Evolutionary conservation across 345 rosid species (phyloP), one percentile per base, ranked within the genome.

Genomic region (Brassica cretica): DNA sequence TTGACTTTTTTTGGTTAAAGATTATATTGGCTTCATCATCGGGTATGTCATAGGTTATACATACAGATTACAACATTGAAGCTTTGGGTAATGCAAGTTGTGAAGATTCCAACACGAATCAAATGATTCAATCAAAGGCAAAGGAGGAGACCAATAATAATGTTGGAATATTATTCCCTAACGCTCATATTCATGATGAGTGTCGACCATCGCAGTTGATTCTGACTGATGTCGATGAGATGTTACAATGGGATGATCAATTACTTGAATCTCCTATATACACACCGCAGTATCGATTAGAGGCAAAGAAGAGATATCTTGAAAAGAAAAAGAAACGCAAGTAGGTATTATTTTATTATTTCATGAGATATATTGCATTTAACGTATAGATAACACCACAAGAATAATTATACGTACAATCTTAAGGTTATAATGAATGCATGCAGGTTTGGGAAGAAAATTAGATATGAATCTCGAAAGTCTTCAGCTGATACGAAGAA

Each of bases 391-490:
- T 53, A 71, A 29, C 29, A 69, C 18, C 7, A 8, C 1, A 68
- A 21, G 67, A 44, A 70, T 21, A 8, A 1, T 39, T 3, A 11
- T 33, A 18, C 41, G 30, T 33, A 15, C 30, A 58, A 62, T 24
- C 16, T 76, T 1, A 21, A 41, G 11, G 18, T 18, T n/a, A 6
- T n/a, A 9, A 27, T 3, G 14, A 5, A 53, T 53, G 58, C 49
- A 30, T 73, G 59, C 66, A 79, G 82, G 66, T 79, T 61, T 53
- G 82, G 78, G 33, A 79, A 68, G 19, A 64, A 79, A 58, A 74
- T 73, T 37, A 61, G 78, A 79, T 79, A 79, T 64, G 78, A 49
- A 53, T 79, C 78, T 68, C 70, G 78, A 63, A 79, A 79, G 64
- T 67, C 78, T 62, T 68, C 78, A 37, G 82, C 78, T 16, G 78